These are phyloP conservation scores for Penicillium sp. DNA, from an alignment of 2,329 filamentous ascomycete species.

Conservation along the genomic window DNA sequence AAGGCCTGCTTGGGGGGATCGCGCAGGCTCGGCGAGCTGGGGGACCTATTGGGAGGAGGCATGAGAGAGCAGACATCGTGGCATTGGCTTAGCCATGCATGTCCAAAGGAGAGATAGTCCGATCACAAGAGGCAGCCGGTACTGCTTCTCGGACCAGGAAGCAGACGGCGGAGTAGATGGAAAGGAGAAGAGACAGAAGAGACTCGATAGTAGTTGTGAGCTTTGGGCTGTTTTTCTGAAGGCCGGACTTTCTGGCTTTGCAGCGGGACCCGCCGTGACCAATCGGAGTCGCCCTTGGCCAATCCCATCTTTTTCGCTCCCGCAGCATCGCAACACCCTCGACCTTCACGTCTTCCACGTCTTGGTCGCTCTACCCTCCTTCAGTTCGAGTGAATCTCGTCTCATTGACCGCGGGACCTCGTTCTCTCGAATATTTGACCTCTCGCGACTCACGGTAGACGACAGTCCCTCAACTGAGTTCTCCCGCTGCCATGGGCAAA, in stretches of 20 bases:
- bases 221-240: constrained; percentile 27
- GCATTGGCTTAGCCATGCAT: constrained; percentile 42
- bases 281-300: constrained; percentile 40
- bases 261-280: constrained; percentile 37
- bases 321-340: constrained; percentile 15
- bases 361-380: background rate
- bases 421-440: background rate
- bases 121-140: constrained; percentile 13
- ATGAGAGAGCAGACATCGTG: constrained; percentile 66
- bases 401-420: background rate
- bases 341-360: background rate
- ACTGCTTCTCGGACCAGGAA: constrained; percentile 17
- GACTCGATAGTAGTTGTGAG: background rate
- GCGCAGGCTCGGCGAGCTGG: constrained; percentile 53
- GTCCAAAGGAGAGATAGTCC: constrained; percentile 27
- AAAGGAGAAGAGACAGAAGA: constrained; percentile 7
- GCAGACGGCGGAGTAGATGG: constrained; percentile 5
- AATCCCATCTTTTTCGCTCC: constrained; percentile 40
- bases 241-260: constrained; percentile 28
- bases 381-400: background rate
- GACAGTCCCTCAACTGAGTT: background rate
- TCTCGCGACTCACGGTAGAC: background rate
- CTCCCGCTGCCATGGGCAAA: constrained; percentile 43
- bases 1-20: constrained; percentile 49
- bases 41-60: constrained; percentile 60